phyloP scores from a whole-genome alignment of 345 rosid genomes.

The Rhodamnia argentea region DNA sequence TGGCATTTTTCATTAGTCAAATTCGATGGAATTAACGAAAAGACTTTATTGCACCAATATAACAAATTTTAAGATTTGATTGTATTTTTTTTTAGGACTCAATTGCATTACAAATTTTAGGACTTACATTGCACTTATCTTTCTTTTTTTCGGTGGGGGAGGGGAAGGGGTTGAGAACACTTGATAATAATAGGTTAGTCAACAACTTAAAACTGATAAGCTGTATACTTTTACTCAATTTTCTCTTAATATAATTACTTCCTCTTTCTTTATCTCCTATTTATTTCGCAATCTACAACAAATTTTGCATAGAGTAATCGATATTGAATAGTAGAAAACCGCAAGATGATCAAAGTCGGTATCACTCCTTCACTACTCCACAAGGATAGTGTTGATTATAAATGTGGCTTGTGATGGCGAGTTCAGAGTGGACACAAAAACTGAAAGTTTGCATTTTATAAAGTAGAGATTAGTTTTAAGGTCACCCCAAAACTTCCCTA shows the following conservation, averaged over 20 bases:
- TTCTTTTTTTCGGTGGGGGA: neutral
- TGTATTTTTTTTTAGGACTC: too few species aligned
- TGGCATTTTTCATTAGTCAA: too few species aligned
- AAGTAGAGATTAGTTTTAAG: neutral
- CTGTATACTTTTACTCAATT: neutral
- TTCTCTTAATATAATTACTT: neutral
- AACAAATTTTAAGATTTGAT: too few species aligned
- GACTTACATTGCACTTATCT: too few species aligned
- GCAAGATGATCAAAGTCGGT: neutral
- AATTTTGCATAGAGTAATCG: neutral
- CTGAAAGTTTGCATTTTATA: neutral
- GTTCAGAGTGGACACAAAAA: neutral
- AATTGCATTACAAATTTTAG: too few species aligned
- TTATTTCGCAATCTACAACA: neutral
- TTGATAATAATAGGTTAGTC: neutral
- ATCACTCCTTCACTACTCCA: neutral
- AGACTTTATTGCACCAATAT: too few species aligned
- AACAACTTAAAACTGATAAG: neutral
- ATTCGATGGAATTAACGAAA: too few species aligned
- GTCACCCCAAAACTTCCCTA: neutral
- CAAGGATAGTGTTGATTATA: neutral
- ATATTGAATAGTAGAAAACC: neutral
- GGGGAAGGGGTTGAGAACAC: neutral
- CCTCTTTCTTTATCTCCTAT: neutral
- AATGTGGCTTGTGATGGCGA: neutral